Evolutionary conservation across 169 alveolate species (phyloP), one percentile per base, ranked within the genome.

Genomic region (Cryptosporidium canis): DNA sequence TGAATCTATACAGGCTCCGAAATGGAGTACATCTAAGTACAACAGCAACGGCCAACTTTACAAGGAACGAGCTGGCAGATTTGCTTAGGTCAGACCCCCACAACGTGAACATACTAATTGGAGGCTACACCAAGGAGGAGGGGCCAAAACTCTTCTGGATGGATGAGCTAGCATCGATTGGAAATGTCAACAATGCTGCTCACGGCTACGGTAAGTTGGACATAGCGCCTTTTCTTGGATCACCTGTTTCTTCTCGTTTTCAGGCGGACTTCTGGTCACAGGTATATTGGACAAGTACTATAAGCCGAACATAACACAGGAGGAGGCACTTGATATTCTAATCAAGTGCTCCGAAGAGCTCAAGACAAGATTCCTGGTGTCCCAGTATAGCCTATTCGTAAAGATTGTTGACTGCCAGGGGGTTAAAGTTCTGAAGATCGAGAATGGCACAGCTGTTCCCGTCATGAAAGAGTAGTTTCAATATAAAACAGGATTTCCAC

Each of bases 141-240:
- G 98, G 97, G 14, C 95, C 97, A 24, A 91, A 93, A 66, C 87
- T 96, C 44, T 96, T 87, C 91, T 95, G 98, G 98, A 92, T 96
- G 77, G 98, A 96, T 85, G 95, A 96, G 70, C 83, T 96, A 83
- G 97, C 97, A 53, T 92, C 95, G 31, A 84, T 92, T 90, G 96
- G 92, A 48, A 91, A 91, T 39, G 94, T 93, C 33, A 91, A 93
- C 64, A 94, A 94, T 37, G 98, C 97, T 9, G 98, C 96, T 35
- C 98, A 96, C 77, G 98, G 98, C 1, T 95, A 95, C 70, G 98
- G 97, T 16, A 96, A 95, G 53, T 91, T 92, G 90, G 83, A 93
- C 12, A 93, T 93, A 12, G 66, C 92, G 66, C 95, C 95, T 12
- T 90, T 94, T 53, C 92, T 95, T 45, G 96, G 93, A 85, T 92